These are phyloP conservation scores for Kurtzmaniella quercitrusa DNA, from an alignment of 1,139 yeast genomes.

Conservation along the genomic window DNA sequence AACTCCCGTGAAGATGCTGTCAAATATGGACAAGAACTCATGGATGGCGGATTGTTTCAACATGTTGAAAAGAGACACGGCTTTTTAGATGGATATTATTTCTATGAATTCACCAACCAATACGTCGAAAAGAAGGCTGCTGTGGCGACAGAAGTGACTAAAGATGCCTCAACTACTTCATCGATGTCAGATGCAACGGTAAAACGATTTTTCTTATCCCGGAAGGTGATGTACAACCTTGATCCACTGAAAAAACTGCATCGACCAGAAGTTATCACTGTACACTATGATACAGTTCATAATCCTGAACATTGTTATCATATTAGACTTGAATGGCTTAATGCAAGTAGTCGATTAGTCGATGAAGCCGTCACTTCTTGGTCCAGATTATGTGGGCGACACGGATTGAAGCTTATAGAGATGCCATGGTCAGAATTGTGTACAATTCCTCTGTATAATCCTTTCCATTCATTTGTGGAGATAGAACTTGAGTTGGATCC, in stretches of 20 bases:
- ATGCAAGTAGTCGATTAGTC: conserved; percentile 81
- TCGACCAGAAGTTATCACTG: conserved; percentile 72
- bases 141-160: conserved; percentile 8
- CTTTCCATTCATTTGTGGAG: conserved; percentile 83
- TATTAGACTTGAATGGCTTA: conserved; percentile 87
- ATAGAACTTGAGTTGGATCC: conserved; percentile 64
- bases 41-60: conserved; percentile 65
- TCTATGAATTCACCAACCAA: conserved; percentile 67
- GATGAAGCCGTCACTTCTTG: conserved; percentile 84
- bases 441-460: conserved; percentile 69
- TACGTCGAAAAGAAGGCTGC: conserved; percentile 35
- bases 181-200: neutral
- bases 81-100: conserved; percentile 88
- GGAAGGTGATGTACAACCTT: conserved; percentile 65
- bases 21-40: conserved; percentile 68
- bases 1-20: conserved; percentile 80
- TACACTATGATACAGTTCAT: conserved; percentile 88
- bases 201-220: conserved; percentile 45
- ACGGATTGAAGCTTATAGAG: conserved; percentile 85
- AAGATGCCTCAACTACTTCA: neutral
- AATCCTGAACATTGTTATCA: conserved; percentile 96
- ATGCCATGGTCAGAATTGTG: conserved; percentile 89
- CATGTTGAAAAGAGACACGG: conserved; percentile 85
- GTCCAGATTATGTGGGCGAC: conserved; percentile 79
- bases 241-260: conserved; percentile 72